Percentiles rank a stretch among this genome's conserved stretches.
Evolutionary conservation across 345 rosid species (phyloP).

Genomic region (Odontarrhena argentea): DNA sequence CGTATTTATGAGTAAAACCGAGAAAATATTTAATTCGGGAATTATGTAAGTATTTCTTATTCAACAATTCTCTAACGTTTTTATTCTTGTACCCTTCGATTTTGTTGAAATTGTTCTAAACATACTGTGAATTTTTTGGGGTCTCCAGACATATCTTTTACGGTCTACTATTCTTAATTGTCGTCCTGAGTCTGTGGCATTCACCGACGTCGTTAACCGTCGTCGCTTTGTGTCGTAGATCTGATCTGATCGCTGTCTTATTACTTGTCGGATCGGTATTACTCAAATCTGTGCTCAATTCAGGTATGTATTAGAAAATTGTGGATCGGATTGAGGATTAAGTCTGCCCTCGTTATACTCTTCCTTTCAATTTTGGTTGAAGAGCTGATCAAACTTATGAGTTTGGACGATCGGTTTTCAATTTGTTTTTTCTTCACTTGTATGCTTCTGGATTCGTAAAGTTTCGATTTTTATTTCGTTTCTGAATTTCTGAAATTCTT

Average conservation of each 20-base stretch:
- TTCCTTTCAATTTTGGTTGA: too few species aligned
- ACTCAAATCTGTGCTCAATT: constrained; percentile 34
- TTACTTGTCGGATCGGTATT: constrained; percentile 1
- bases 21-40: neutral
- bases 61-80: constrained; percentile 2
- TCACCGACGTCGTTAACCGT: constrained; percentile 37
- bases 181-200: constrained; percentile 30
- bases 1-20: neutral
- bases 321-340: neutral
- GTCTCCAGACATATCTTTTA: neutral
- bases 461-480: too few species aligned
- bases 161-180: neutral
- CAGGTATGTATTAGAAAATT: neutral
- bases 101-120: constrained; percentile 12
- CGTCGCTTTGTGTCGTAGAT: constrained; percentile 26
- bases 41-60: neutral
- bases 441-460: too few species aligned
- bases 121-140: neutral
- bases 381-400: too few species aligned
- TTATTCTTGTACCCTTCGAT: constrained; percentile 20
- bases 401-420: too few species aligned
- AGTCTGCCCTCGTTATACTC: too few species aligned
- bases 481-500: too few species aligned
- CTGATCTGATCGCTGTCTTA: constrained; percentile 16
- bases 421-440: too few species aligned